These are phyloP conservation scores for Pistacia atlantica DNA, from an alignment of 345 rosid genomes.

Conservation along the genomic window DNA sequence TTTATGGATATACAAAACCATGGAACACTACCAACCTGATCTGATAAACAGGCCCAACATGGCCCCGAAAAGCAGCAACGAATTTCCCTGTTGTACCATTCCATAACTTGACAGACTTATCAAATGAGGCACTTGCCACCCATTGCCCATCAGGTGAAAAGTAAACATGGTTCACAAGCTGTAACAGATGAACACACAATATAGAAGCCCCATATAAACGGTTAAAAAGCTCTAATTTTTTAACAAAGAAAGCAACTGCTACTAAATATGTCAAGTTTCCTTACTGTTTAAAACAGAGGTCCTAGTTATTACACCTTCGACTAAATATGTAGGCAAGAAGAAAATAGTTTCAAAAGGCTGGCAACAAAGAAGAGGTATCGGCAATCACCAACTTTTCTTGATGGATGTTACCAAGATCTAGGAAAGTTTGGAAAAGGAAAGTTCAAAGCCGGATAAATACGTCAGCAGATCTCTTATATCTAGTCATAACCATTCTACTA, in stretches of 20 bases:
- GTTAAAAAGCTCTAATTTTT: background rate
- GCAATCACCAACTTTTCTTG: no score
- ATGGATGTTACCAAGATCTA: no score
- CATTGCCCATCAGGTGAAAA: slow-evolving; percentile 98
- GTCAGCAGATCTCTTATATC: background rate
- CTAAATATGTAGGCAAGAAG: background rate
- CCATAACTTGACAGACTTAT: slow-evolving; percentile 92
- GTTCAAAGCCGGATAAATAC: background rate
- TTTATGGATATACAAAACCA: background rate
- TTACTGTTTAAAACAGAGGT: background rate
- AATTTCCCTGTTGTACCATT: slow-evolving; percentile 85
- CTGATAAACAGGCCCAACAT: slow-evolving; percentile 95
- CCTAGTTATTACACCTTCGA: background rate
- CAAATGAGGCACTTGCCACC: slow-evolving; percentile 98
- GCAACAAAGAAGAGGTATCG: background rate
- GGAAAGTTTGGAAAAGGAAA: no score
- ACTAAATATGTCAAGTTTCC: background rate
- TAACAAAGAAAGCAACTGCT: background rate
- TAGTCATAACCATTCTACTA: background rate
- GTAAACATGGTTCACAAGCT: slow-evolving; percentile 93
- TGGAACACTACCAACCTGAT: slow-evolving; percentile 53
- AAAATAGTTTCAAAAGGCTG: background rate
- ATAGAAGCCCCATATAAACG: background rate
- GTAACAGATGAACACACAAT: slow-evolving; percentile 30
- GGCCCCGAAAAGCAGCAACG: slow-evolving; percentile 84